phyloP scores from a whole-genome alignment of 768 basidiomycete species.

The Porphyrellus cyaneotinctus region DNA sequence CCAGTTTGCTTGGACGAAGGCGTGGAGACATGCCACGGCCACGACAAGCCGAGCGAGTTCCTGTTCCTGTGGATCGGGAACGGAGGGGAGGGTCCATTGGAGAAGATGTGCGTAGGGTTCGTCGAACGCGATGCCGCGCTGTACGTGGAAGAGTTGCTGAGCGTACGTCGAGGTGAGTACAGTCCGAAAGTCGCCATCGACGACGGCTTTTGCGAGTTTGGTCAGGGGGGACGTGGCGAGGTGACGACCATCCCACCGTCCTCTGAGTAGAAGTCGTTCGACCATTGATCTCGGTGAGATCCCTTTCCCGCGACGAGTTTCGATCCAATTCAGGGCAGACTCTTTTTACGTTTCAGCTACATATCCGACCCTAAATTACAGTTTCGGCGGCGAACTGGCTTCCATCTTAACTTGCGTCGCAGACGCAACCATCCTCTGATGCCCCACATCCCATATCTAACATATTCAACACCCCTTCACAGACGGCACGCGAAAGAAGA shows the following conservation, averaged over 20 bases:
- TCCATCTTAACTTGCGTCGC: constrained; percentile 41
- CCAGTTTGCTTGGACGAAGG: constrained; percentile 94
- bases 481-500: no score
- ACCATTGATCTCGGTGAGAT: no score
- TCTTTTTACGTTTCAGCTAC: no score
- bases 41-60: constrained; percentile 60
- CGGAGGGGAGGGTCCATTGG: constrained; percentile 27
- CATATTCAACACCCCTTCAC: no score
- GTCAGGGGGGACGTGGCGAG: constrained; percentile 23
- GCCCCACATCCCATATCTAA: constrained; percentile 43
- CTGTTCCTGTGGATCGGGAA: constrained; percentile 35
- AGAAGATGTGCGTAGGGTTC: constrained; percentile 38
- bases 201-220: constrained; percentile 50
- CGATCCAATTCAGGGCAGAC: not conserved
- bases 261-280: constrained; percentile 46
- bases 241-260: constrained; percentile 36
- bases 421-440: constrained; percentile 40
- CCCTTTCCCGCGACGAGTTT: not conserved
- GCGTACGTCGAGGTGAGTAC: constrained; percentile 47
- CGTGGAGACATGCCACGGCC: constrained; percentile 78
- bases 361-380: constrained; percentile 3
- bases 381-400: constrained; percentile 12
- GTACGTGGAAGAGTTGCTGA: constrained; percentile 36
- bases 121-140: constrained; percentile 31
- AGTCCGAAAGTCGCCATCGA: constrained; percentile 56